Conservation (phyloP, 106 monocot species). For the Dioscorea zingiberensis region DNA sequence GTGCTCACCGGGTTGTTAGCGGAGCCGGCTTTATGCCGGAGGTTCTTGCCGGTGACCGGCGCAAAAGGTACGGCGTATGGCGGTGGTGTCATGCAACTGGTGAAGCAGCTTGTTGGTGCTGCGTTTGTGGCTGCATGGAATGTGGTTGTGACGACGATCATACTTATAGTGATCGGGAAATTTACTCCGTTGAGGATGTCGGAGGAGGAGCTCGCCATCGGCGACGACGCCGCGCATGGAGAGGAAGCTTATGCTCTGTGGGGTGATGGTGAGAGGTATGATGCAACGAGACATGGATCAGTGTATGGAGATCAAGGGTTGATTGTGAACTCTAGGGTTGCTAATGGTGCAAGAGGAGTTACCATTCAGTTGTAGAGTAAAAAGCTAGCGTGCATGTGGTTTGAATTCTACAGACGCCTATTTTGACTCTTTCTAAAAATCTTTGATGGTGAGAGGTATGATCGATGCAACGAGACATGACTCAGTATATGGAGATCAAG, state of each 20-base stretch:
- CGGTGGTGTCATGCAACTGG: constrained; percentile 17
- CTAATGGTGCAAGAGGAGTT: not conserved
- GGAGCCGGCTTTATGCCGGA: constrained; percentile 14
- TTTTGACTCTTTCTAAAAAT: too few relatives aligned
- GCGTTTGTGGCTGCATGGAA: constrained; percentile 24
- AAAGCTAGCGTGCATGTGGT: too few relatives aligned
- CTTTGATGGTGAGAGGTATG: too few relatives aligned
- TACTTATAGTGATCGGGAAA: constrained; percentile 1
- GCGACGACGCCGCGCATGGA: constrained; percentile 31
- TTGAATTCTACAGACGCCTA: too few relatives aligned
- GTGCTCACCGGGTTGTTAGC: constrained; percentile 5
- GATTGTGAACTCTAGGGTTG: not conserved
- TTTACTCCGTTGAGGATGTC: constrained; percentile 21
- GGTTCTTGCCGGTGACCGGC: constrained; percentile 18
- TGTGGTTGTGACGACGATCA: constrained; percentile 12
- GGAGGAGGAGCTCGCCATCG: constrained; percentile 20
- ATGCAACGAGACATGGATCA: not conserved
- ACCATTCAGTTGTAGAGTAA: constrained; percentile 2
- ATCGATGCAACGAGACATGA: too few relatives aligned
- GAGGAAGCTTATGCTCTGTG: constrained; percentile 33
- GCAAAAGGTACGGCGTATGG: constrained; percentile 14
- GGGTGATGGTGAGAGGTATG: constrained; percentile 21
- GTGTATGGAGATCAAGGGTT: not conserved
- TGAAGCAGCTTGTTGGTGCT: constrained; percentile 23
- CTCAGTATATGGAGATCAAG: not conserved